phyloP scores from a whole-genome alignment of 306 rosid genomes.

The Hippophae rhamnoides region DNA sequence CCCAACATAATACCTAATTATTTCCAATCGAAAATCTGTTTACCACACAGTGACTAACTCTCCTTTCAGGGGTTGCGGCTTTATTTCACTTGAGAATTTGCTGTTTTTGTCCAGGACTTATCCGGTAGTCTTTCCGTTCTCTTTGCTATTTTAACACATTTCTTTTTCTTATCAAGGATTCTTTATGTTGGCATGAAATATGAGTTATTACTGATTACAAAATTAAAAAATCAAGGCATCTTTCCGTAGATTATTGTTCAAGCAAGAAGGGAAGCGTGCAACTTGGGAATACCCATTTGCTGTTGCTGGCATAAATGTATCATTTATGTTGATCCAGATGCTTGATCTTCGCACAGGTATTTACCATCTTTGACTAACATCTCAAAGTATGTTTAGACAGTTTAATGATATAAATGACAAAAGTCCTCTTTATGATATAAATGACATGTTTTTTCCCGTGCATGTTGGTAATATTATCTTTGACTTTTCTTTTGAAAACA shows the following conservation, averaged over 20 bases:
- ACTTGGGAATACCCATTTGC: constrained; percentile 98
- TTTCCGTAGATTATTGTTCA: constrained; percentile 74
- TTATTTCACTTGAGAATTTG: constrained; percentile 83
- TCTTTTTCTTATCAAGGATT: background rate
- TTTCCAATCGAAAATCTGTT: no score
- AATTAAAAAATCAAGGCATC: constrained; percentile 84
- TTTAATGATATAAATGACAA: no score
- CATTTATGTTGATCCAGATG: constrained; percentile 87
- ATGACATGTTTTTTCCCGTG: no score
- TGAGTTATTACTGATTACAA: constrained; percentile 37
- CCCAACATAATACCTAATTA: no score
- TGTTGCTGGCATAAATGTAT: constrained; percentile 85
- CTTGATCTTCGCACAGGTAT: constrained; percentile 72
- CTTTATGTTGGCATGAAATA: no score
- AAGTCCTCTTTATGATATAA: no score
- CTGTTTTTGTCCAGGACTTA: constrained; percentile 64
- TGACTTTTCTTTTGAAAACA: no score
- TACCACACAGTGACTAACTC: no score
- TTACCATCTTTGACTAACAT: constrained; percentile 8
- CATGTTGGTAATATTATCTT: no score
- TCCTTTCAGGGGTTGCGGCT: constrained; percentile 75
- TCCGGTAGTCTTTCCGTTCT: constrained; percentile 53
- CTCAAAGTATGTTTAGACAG: background rate
- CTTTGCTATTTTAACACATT: background rate
- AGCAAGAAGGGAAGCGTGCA: constrained; percentile 76